Evolutionary conservation across 352 stramenopile species (phyloP), one percentile per base, ranked within the genome.

Genomic region (Salisapilia sapeloensis): DNA sequence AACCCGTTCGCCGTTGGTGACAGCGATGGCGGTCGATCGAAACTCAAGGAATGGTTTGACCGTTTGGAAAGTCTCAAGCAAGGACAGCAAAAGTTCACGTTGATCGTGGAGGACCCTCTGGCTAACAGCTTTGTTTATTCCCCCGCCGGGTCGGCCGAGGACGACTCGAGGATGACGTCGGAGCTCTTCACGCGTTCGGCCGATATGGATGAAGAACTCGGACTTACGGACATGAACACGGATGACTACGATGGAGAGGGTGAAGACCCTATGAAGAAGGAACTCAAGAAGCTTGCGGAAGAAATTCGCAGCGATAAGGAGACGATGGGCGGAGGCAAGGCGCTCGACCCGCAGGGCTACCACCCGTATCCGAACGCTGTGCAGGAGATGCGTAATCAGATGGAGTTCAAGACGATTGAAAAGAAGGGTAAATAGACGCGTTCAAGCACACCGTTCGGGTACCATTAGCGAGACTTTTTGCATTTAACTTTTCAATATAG

Each of bases 201-300:
- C 20, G 84, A 94, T 33, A 82, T 97, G 44, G 81, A 97, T 50
- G 83, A 97, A 41, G 48, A 66, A 33, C 54, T 97, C 25, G 92
- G 89, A 22, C 62, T 97, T 29, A 63, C 77, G 52, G 86, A 97
- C 53, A 96, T 97, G 56, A 79, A 82, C 23, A 91, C 84, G 23
- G 78, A 95, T 29, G 78, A 89, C 35, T 77, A 77, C 42, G 60
- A 47, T 29, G 22, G 13, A 12, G 56, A 67, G 37, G 31, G 19
- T 15, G 22, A 39, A 12, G 17, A 39, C 13, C 3, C 31, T 6
- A 36, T 27, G 5, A 24, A 42, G 14, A 35, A 35, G 10, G 53
- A 56, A 34, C 45, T 65, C 11, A 38, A 44, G 23, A 56, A 55
- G 43, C 3, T 39, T 29, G 38, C 17, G 7, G 43, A 60, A 21